phyloP scores from a whole-genome alignment of 768 basidiomycete genomes.

The Russula sp. region DNA sequence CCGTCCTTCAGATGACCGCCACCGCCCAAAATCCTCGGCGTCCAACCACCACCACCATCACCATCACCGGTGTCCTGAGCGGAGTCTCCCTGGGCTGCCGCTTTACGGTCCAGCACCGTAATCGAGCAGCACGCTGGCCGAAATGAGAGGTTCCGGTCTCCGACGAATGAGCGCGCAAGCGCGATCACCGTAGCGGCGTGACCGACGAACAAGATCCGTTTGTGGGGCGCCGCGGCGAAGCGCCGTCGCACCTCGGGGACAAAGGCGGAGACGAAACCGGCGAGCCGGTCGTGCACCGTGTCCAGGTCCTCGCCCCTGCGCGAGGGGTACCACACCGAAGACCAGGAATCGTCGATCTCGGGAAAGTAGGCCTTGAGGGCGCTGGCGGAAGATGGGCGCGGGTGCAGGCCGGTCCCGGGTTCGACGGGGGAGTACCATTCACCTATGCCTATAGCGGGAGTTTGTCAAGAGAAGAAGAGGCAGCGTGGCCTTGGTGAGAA shows the following conservation, averaged over 20 bases:
- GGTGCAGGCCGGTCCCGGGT: constrained; percentile 66
- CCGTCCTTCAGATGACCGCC: constrained; percentile 56
- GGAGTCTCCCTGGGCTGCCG: constrained; percentile 10
- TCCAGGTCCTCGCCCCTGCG: constrained; percentile 67
- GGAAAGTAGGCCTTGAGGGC: constrained; percentile 51
- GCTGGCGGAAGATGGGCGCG: constrained; percentile 56
- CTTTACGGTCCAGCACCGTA: constrained; percentile 44
- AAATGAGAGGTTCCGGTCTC: constrained; percentile 34
- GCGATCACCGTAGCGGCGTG: constrained; percentile 75
- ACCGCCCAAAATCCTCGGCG: constrained; percentile 43
- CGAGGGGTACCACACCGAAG: constrained; percentile 59
- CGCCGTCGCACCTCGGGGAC: constrained; percentile 44
- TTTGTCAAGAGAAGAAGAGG: not conserved
- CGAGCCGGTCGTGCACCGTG: constrained; percentile 55
- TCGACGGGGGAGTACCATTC: constrained; percentile 77
- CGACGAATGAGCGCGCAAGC: constrained; percentile 52
- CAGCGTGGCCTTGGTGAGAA: too few relatives aligned
- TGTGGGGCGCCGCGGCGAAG: constrained; percentile 38
- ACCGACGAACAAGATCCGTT: constrained; percentile 54
- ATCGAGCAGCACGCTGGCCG: constrained; percentile 74
- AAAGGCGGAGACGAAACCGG: constrained; percentile 47
- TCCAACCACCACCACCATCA: constrained; percentile 41
- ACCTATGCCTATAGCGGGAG: constrained; percentile 43
- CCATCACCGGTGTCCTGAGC: constrained; percentile 3
- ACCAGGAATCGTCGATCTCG: constrained; percentile 55